Evolutionary conservation across 1,139 yeast genomes (phyloP), one percentile per base, ranked within the genome.

Genomic region (Geotrichum candidum): DNA sequence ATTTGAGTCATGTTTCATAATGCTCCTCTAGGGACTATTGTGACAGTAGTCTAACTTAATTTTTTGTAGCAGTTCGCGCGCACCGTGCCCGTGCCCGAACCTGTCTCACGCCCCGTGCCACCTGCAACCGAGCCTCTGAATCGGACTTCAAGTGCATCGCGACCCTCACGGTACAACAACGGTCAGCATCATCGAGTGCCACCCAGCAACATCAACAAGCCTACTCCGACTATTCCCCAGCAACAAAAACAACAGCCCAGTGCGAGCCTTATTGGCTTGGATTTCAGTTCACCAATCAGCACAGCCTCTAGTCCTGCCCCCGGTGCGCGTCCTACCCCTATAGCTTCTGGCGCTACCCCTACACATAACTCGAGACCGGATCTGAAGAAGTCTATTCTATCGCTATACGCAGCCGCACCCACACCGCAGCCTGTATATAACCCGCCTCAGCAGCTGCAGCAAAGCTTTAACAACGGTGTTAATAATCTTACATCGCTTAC

Each of bases 371-470:
- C 78, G 22, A 77, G 89, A 65, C 86, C 88, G 11, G 97, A 92
- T 70, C 81, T 94, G 74, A 94, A 94, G 72, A 90, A 89, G 75
- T 89, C 97, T 0, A 94, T 94, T 65, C 77, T 94, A 65, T 90
- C 97, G 27, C 80, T 94, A 63, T 94, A 94, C 73, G 57, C 57
- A 15, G 87, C 97, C 1, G 82, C 89, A 1, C 90, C 94, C 22
- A 54, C 33, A 2, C 48, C 55, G 15, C 51, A 51, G 31, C 56
- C 59, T n/a, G 50, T 52, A 10, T 57, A 51, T 50, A 31, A 51
- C 35, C 55, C 59, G n/a, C 58, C 48, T 9, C 29, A 9, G 9
- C 63, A 54, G 33, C 59, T 23, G n/a, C 61, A 59, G 31, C 53
- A 51, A 13, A 31, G 11, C 25, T 11, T 13, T 45, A 52, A 31